phyloP scores from a whole-genome alignment of 495 filamentous ascomycete genomes.

The Thozetella sp. region DNA sequence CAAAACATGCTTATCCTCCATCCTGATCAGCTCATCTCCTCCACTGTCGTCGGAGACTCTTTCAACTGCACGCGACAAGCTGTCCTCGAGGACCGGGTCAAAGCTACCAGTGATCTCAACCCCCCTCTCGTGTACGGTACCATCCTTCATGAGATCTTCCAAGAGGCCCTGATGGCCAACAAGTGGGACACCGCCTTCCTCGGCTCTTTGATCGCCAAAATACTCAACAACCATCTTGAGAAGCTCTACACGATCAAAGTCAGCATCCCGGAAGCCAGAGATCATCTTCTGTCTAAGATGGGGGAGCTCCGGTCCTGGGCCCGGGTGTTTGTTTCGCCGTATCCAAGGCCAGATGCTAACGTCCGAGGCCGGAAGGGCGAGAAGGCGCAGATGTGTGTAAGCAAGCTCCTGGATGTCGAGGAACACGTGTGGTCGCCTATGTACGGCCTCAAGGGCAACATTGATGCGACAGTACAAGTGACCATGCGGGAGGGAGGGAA shows the following conservation, averaged over 20 bases:
- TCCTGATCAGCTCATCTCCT: conserved; percentile 92
- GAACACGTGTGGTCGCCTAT: conserved; percentile 97
- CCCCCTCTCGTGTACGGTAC: conserved; percentile 84
- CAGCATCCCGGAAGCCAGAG: conserved; percentile 67
- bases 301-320: conserved; percentile 82
- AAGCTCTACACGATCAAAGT: conserved; percentile 84
- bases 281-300: conserved; percentile 78
- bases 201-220: conserved; percentile 58
- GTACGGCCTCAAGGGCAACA: conserved; percentile 96
- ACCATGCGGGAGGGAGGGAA: conserved; percentile 62
- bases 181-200: conserved; percentile 75
- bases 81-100: conserved; percentile 91
- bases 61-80: conserved; percentile 87
- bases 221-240: conserved; percentile 74
- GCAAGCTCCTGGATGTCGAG: conserved; percentile 92
- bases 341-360: conserved; percentile 71
- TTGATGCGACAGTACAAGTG: conserved; percentile 97
- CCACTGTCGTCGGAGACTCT: conserved; percentile 91
- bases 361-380: conserved; percentile 79
- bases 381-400: conserved; percentile 77
- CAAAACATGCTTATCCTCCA: conserved; percentile 89
- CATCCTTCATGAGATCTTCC: conserved; percentile 91
- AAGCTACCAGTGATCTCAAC: conserved; percentile 76
- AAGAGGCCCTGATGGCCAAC: conserved; percentile 84
- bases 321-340: conserved; percentile 69